Conservation (phyloP, 2,329 filamentous ascomycete species). For the Metarhizium anisopliae region DNA sequence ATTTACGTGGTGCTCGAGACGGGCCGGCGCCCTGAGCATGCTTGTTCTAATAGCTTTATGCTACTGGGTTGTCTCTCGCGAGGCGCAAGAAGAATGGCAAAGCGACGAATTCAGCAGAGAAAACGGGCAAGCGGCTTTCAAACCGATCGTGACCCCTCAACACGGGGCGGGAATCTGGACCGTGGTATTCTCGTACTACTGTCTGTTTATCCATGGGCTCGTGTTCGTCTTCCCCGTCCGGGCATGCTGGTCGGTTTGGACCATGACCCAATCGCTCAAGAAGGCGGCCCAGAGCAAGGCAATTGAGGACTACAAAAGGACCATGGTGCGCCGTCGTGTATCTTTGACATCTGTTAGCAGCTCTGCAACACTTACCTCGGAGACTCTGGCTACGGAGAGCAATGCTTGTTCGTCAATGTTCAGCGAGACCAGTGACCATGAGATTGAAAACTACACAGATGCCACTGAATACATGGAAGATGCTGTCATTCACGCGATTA, state of each 20-base stretch:
- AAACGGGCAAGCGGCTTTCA: constrained; percentile 18
- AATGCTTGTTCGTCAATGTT: constrained; percentile 37
- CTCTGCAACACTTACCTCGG: constrained; percentile 43
- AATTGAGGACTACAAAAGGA: constrained; percentile 35
- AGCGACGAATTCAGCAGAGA: constrained; percentile 34
- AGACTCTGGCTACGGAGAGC: constrained; percentile 37
- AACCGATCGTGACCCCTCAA: constrained; percentile 18
- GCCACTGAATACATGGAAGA: constrained; percentile 29
- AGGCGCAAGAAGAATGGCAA: constrained; percentile 31
- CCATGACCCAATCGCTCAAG: constrained; percentile 42
- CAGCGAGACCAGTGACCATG: constrained; percentile 43
- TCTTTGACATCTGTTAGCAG: constrained; percentile 48
- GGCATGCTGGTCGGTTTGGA: constrained; percentile 52
- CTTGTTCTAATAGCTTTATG: constrained; percentile 37
- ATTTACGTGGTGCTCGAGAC: constrained; percentile 44
- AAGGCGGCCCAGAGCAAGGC: constrained; percentile 35
- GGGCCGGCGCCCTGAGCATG: constrained; percentile 47
- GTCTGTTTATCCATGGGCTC: constrained; percentile 53
- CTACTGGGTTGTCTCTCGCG: constrained; percentile 46
- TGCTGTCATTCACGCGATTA: constrained; percentile 53
- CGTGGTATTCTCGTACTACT: constrained; percentile 53
- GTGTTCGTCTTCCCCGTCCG: constrained; percentile 55
- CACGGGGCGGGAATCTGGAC: constrained; percentile 41
- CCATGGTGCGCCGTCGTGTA: constrained; percentile 37
- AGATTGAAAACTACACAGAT: constrained; percentile 37